Evolutionary conservation across 768 basidiomycete species (phyloP), one percentile per base, ranked within the genome.

Genomic region (Hypholoma sublateritium): DNA sequence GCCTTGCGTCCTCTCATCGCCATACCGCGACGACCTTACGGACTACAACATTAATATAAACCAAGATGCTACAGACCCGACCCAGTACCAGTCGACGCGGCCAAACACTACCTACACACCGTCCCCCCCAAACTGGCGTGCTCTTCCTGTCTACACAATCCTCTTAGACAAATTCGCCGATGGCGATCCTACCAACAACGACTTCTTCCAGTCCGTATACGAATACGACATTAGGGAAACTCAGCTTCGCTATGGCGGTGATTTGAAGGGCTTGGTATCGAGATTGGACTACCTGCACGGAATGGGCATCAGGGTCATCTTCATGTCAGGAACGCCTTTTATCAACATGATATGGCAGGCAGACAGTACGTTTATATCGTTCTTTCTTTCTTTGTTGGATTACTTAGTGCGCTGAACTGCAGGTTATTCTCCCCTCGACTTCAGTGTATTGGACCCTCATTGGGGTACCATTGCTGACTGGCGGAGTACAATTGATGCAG

Each of bases 341-440:
- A 59, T 97, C 59, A 96, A 96, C 80, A 95, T 95, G 94, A 73
- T 93, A n/a, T 96, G 94, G 94, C 89, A 95, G 68, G 89, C 93
- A 3, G 94, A 96, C 81, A 93, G 94, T 95, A 53, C 68, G 93
- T 83, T 32, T 9, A 3, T 32, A 24, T 54, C 42, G 17, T 35
- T 36, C 43, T 12, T 53, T 42, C 32, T 39, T 43, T 39, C 37
- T 5, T 56, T 55, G 25, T 46, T 39, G 36, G 9, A 47, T 28
- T 44, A 35, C 47, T 59, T 55, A 34, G 28, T 61, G 61, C 53
- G 58, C 5, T 50, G 47, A 34, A 58, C 59, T 56, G 34, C 55
- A 92, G 93, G 93, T 72, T 97, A 96, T 70, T 97, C 95, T 22
- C 91, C 94, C 4, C 80, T 97, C 58, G 95, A 97, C 69, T 93